Base-by-base conservation (phyloP, 2,329 filamentous ascomycete genomes). In the Amesomyces nigricolor region DNA sequence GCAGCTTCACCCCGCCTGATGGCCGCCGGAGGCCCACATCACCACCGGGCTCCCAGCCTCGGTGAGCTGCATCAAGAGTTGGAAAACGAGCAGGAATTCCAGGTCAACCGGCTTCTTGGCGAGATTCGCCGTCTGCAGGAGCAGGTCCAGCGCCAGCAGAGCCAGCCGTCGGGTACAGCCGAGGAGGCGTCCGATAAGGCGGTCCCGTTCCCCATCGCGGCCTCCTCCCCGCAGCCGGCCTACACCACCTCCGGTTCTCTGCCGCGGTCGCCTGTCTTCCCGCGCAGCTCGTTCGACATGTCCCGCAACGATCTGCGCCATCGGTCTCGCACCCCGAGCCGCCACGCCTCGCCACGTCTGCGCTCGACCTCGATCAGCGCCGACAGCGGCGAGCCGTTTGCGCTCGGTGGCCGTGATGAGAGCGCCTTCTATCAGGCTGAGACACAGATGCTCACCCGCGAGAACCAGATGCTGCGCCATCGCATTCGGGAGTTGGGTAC, bases 391-490 rank as follows among this genome's bases (percentile, higher is more conserved):
- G 85, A 89, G 50, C 63, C 67, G 30, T 82, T 78, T 73, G 71
- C 79, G 47, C 75, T 87, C 1, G 80, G 79, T n/a, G 80, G 80
- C 7, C 76, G 87, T 16, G 88, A 91, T 64, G 88, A 91, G 67
- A 85, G 80, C 60, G 85, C 86, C 0, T 91, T 90, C 68, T 91
- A 91, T 65, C 87, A 91, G 68, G 88, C 88, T 4, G 88, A 92
- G 71, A 89, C 87, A 1, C 86, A 89, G 70, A 90, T 83, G 72
- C 71, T 92, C 64, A 80, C 84, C 19, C 78, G 88, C 26, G 88
- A 91, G 73, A 92, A 91, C 63, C 88, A 91, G 70, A 91, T 92
- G 88, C 73, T 92, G 50, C 83, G 86, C 58, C 79, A 85, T 67
- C 78, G 88, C 47, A 88, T 91, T 57, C 78, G 85, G 37, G 87